Base-by-base conservation (phyloP, 2,329 filamentous ascomycete species). In the Cylindrodendrum hubeiense region DNA sequence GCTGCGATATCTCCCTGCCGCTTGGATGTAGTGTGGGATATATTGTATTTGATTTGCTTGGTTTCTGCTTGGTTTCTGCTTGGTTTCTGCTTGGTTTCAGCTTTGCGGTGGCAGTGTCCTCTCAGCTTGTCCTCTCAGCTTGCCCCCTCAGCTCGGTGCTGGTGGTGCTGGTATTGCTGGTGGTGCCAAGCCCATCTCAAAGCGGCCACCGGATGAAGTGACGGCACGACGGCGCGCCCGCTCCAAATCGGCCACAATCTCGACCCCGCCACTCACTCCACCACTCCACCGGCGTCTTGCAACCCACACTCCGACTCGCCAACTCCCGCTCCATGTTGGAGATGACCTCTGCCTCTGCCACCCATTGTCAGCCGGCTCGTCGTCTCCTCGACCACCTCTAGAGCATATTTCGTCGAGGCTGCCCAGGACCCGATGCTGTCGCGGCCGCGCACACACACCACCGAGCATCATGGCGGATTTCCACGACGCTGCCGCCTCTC, bases 401-500 rank as follows among this genome's bases (percentile, higher is more conserved):
- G 62, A 62, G 61, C 64, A 50, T 61, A 15, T 44, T 62, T 61
- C 44, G 51, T 28, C 55, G 44, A 54, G 39, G 44, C 55, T 24
- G 39, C 44, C 43, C 59, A 65, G 60, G 73, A 69, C 77, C 75
- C 76, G 74, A 81, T 81, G 79, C 77, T 65, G 78, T 76, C 75
- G 72, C 69, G 62, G 74, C 69, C 67, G 70, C 62, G 63, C 60
- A 67, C 67, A 56, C 67, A 68, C 63, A 63, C 62, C 68, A 74
- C 71, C 69, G 72, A 75, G 72, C 75, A 84, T 73, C 75, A 88
- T 88, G 86, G 82, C 83, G 74, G 83, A 92, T 83, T 88, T 89
- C 81, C 91, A 94, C 64, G 76, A 75, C 63, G 64, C 87, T 76
- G 87, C 86, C 74, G 87, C 89, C 80, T 86, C 85, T 77, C 86